These are phyloP conservation scores for Lasiosphaeris hirsuta DNA, from an alignment of 495 filamentous ascomycete species.

Conservation along the genomic window DNA sequence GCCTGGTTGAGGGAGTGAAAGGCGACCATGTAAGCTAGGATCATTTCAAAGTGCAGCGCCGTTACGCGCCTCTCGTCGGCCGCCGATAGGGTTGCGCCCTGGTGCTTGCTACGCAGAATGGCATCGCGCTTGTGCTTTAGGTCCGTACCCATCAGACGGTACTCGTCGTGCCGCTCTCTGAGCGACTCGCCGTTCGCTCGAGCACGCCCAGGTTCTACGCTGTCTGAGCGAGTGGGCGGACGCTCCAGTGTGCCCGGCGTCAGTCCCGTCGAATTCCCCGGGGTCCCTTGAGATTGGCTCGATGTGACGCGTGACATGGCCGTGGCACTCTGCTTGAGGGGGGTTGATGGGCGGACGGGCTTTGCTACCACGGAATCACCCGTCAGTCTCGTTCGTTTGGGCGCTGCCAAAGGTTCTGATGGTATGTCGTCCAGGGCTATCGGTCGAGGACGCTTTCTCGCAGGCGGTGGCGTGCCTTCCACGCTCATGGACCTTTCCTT, in stretches of 20 bases:
- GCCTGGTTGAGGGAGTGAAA: constrained; percentile 31
- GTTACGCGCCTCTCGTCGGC: constrained; percentile 28
- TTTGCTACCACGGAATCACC: constrained; percentile 24
- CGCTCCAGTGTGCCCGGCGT: constrained; percentile 41
- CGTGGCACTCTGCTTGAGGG: constrained; percentile 40
- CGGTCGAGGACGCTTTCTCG: constrained; percentile 42
- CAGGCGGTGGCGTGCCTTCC: constrained; percentile 36
- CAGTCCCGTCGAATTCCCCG: constrained; percentile 33
- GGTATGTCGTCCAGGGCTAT: constrained; percentile 25
- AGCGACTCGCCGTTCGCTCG: constrained; percentile 12
- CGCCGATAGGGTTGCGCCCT: constrained; percentile 9
- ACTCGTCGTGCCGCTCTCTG: constrained; percentile 23
- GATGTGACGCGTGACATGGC: constrained; percentile 48
- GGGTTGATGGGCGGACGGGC: constrained; percentile 35
- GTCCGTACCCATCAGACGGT: constrained; percentile 32
- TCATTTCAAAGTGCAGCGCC: constrained; percentile 39
- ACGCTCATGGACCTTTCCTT: constrained; percentile 39
- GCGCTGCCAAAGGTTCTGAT: constrained; percentile 17
- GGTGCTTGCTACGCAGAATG: constrained; percentile 27
- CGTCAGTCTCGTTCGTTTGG: constrained; percentile 34
- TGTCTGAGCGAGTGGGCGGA: constrained; percentile 29
- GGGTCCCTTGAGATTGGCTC: constrained; percentile 44
- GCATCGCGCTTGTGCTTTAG: constrained; percentile 47
- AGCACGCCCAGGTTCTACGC: constrained; percentile 12
- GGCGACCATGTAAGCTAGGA: constrained; percentile 39